A percentile compares a stretch with the other conserved stretches of the same genome.
Conservation (phyloP, 768 basidiomycete species). For the Serendipita indica region DNA sequence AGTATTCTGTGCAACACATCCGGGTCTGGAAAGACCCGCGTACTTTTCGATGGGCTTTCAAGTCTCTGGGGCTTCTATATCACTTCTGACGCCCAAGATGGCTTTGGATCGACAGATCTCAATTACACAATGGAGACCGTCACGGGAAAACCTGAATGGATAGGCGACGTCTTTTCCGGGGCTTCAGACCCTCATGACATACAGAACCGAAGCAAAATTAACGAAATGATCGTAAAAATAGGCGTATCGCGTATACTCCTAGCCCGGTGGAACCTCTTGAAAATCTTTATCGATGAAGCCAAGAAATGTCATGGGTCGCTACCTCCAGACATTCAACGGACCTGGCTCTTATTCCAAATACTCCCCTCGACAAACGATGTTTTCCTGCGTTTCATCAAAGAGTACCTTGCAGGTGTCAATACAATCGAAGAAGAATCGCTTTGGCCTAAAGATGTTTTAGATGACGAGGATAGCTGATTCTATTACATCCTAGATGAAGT, state of each 20-base stretch:
- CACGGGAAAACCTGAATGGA: not conserved
- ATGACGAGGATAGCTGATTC: not conserved
- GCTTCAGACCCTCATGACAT: not conserved
- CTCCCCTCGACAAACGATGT: not conserved
- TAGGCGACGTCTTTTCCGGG: not conserved
- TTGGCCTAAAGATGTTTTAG: not conserved
- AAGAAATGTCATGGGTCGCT: not conserved
- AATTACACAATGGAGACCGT: not conserved
- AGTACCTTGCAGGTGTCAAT: too few relatives aligned
- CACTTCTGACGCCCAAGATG: not conserved
- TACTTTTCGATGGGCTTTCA: slow-evolving; percentile 4
- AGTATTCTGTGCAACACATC: slow-evolving; percentile 2
- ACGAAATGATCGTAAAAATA: not conserved
- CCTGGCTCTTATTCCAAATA: not conserved
- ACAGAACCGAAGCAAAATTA: not conserved
- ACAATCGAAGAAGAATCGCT: not conserved
- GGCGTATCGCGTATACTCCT: not conserved
- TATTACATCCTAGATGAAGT: not conserved
- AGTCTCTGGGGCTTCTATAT: slow-evolving; percentile 1
- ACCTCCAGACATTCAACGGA: not conserved
- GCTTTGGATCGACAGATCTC: not conserved
- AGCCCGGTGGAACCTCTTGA: not conserved
- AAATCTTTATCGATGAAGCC: not conserved
- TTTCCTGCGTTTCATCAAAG: too few relatives aligned
- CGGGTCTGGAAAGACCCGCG: slow-evolving; percentile 4